Base-by-base conservation (phyloP, 768 basidiomycete genomes). In the Amanita inopinata region DNA sequence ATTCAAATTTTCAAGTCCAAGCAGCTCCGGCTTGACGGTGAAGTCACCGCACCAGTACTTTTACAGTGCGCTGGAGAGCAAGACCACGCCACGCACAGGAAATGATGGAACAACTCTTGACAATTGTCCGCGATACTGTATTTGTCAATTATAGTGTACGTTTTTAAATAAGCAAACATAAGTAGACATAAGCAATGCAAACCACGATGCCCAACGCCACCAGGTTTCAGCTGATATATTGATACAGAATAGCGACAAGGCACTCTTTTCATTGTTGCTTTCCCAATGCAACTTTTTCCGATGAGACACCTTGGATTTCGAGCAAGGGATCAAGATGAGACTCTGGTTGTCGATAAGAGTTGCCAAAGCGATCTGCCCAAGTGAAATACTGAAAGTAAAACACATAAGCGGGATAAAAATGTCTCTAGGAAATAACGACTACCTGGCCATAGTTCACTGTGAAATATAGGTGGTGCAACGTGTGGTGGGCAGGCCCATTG, bases 401-500 rank as follows among this genome's bases (percentile, higher is more conserved):
- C n/a, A n/a, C n/a, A n/a, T n/a, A n/a, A n/a, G 56, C 53, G 39
- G 38, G 36, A 39, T 47, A 43, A 25, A 38, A 33, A 23, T n/a
- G n/a, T n/a, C n/a, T n/a, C n/a, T n/a, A n/a, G n/a, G n/a, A n/a
- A n/a, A n/a, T n/a, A n/a, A n/a, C n/a, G n/a, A n/a, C n/a, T 58
- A 82, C 80, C 70, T 91, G 89, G 17, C 91, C 92, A 61, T 91
- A 94, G 68, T 98, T 98, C 51, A 86, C 84, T 32, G 85, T 96
- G 66, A 97, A 98, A 67, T 93, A 94, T 15, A 99, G 65, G 56
- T 98, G 96, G 59, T 97, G 94, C 32, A 97, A 69, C 0, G 93
- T 98, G 60, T 99, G 96, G 53, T 99, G 96, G 2, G 93, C 90
- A 2, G 96, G 94, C n/a, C 91, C 92, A 62, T 98, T 99, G 64